Base-by-base conservation (phyloP, 2,329 filamentous ascomycete species). In the Aureobasidium melanogenum region DNA sequence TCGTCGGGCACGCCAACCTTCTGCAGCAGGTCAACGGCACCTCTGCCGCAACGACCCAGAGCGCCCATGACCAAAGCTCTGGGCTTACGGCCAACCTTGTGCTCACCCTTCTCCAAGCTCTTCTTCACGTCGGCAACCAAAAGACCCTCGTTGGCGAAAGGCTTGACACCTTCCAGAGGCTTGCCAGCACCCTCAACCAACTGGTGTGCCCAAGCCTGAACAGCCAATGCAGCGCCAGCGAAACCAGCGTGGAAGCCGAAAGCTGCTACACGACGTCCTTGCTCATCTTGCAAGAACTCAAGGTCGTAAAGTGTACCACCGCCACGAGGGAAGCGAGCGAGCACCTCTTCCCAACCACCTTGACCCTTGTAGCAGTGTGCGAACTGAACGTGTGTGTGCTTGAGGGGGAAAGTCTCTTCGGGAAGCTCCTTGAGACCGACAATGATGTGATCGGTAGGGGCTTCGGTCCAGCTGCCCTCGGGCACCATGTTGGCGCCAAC, bases 151-250 rank as follows among this genome's bases (percentile, higher is more conserved):
- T 91, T 91, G 65, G 86, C 82, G 75, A 89, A 93, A 69, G 81
- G 81, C 67, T 82, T 81, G 19, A 88, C 81, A 61, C 83, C 80
- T 9, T 87, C 85, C 63, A 93, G 82, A 57, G 84, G 82, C 73
- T 85, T 79, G 62, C 83, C 83, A 62, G 80, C 79, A 47, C 86
- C 83, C 74, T 92, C 83, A 46, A 82, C 83, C 64, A 93, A 80
- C 75, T 96, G 91, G 83, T 86, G 88, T 12, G 89, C 84, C 89
- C 92, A 96, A 47, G 86, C 84, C 81, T 91, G 83, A 41, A 95
- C 75, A 28, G 88, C 89, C 19, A 80, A 72, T 19, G 78, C 78
- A 26, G 77, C 75, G n/a, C 79, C 80, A 58, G 88, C 85, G 71
- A 89, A 94, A 22, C 89, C 90, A 32, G 89, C 90, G 64, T 87